These are phyloP conservation scores for Ulota crispa DNA, from an alignment of 225 moss, liverwort and hornwort genomes.

Conservation along the genomic window DNA sequence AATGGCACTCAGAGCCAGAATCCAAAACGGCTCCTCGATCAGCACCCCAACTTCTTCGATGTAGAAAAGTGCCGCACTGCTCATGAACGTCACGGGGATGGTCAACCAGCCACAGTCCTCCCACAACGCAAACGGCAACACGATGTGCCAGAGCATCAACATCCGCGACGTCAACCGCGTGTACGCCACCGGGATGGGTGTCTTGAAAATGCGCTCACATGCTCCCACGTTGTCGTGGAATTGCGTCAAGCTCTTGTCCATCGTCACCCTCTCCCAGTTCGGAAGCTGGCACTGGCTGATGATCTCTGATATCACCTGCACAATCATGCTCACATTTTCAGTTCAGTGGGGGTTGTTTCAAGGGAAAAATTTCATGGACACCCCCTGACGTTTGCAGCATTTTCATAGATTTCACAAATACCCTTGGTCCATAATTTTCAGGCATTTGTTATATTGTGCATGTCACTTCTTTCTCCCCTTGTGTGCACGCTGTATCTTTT, in stretches of 20 bases:
- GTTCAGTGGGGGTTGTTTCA: too few relatives aligned
- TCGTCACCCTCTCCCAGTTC: conserved; percentile 28
- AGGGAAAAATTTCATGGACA: too few relatives aligned
- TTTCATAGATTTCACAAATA: too few relatives aligned
- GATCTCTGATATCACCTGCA: conserved; percentile 31
- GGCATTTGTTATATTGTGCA: too few relatives aligned
- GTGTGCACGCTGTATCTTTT: too few relatives aligned
- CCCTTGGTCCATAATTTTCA: too few relatives aligned
- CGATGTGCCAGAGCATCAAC: conserved; percentile 71
- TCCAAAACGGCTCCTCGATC: conserved; percentile 56
- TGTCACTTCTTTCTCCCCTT: too few relatives aligned
- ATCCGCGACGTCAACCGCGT: conserved; percentile 70
- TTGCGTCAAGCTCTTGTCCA: conserved; percentile 69
- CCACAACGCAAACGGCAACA: conserved; percentile 65
- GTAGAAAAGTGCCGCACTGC: conserved; percentile 35
- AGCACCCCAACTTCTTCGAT: conserved; percentile 44
- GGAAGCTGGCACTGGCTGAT: conserved; percentile 24
- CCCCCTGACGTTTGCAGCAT: too few relatives aligned
- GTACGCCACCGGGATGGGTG: conserved; percentile 49
- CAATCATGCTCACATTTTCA: neutral
- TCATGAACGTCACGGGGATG: conserved; percentile 52
- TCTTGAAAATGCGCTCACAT: conserved; percentile 61
- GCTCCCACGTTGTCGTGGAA: conserved; percentile 68
- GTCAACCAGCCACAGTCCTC: conserved; percentile 62
- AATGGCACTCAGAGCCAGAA: conserved; percentile 24